phyloP scores from a whole-genome alignment of 2,329 filamentous ascomycete species.

The Rhynchosporium secalis region DNA sequence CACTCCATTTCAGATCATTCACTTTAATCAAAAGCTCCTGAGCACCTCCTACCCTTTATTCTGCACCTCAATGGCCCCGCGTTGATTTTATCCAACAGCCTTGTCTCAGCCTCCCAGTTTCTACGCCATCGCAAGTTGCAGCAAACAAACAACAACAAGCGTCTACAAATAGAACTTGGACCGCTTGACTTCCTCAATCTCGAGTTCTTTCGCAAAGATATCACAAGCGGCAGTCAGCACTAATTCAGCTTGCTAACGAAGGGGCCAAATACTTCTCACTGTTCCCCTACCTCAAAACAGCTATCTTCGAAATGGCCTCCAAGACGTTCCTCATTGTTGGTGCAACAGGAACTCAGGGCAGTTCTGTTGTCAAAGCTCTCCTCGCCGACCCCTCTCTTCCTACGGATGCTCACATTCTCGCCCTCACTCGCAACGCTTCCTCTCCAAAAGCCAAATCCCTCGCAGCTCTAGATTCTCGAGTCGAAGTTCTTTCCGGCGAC shows the following conservation, averaged over 20 bases:
- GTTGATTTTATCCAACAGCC: constrained; percentile 4
- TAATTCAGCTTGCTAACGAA: neutral
- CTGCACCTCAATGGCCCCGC: constrained; percentile 6
- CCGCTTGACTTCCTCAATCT: neutral
- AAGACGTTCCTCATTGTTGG: constrained; percentile 40
- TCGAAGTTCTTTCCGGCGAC: constrained; percentile 55
- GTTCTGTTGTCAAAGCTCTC: constrained; percentile 39
- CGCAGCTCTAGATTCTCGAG: constrained; percentile 44
- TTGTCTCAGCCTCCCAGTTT: constrained; percentile 8
- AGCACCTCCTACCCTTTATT: neutral
- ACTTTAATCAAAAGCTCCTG: neutral
- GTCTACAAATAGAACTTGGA: constrained; percentile 1
- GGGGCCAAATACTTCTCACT: neutral
- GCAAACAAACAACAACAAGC: constrained; percentile 10
- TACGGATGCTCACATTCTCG: constrained; percentile 37
- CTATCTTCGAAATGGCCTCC: constrained; percentile 37
- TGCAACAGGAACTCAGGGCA: constrained; percentile 42
- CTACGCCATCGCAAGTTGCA: neutral
- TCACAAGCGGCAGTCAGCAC: neutral
- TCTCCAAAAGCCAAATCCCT: constrained; percentile 50
- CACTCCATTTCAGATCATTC: neutral
- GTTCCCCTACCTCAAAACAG: constrained; percentile 1
- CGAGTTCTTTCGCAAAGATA: neutral
- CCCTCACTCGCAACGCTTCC: constrained; percentile 58
- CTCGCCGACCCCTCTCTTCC: constrained; percentile 38